These are phyloP conservation scores for Neoconidiobolus thromboides DNA, from an alignment of 371 early-diverging fungal genomes.

Conservation along the genomic window DNA sequence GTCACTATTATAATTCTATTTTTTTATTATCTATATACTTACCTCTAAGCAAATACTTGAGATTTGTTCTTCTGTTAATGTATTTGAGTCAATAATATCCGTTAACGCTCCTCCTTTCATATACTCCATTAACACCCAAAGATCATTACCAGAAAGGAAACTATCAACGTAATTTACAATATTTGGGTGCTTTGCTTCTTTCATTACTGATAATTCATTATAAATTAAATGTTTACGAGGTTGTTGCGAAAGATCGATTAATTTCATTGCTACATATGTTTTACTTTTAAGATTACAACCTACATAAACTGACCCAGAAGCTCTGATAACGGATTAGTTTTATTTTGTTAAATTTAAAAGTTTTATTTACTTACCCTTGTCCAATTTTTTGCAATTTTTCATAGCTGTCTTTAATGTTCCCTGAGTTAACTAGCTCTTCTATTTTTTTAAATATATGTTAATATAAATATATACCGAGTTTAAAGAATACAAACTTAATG, in stretches of 20 bases:
- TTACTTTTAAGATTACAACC: conserved; percentile 47
- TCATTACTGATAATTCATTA: conserved; percentile 91
- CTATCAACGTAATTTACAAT: conserved; percentile 88
- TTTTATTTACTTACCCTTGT: conserved; percentile 50
- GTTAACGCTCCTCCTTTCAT: conserved; percentile 97
- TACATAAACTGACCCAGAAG: conserved; percentile 88
- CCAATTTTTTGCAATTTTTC: conserved; percentile 83
- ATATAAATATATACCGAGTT: not conserved
- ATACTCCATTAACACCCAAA: conserved; percentile 98
- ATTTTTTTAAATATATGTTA: not conserved
- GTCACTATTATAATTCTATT: not conserved
- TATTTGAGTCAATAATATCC: conserved; percentile 87
- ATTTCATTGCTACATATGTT: conserved; percentile 83
- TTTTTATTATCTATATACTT: conserved; percentile 8
- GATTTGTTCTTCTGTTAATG: conserved; percentile 78
- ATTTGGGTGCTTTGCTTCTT: conserved; percentile 81
- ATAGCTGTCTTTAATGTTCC: conserved; percentile 72
- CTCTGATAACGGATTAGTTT: conserved; percentile 23
- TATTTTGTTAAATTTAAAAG: not conserved
- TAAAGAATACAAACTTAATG: not conserved
- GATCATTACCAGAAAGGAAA: conserved; percentile 60
- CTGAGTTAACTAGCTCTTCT: conserved; percentile 51
- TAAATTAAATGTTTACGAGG: conserved; percentile 87
- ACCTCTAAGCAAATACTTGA: conserved; percentile 77
- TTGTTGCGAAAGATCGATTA: conserved; percentile 85